Evolutionary conservation across 176 grass and related monocot genomes (phyloP), one percentile per base, ranked within the genome.

Genomic region (Stipa capillata): DNA sequence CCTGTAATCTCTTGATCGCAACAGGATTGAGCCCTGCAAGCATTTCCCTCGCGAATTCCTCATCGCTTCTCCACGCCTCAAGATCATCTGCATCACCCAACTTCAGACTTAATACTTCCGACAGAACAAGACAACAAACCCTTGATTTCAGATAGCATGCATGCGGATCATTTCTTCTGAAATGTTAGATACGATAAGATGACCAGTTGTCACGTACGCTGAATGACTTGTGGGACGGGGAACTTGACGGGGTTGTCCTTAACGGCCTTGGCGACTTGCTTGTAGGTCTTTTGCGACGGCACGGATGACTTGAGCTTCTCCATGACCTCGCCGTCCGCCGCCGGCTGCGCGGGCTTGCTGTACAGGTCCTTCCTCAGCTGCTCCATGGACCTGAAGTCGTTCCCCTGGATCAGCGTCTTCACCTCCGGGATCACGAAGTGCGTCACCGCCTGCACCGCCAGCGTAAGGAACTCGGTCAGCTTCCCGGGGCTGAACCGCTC

Each of bases 41-140:
- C 90, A 94, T 95, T 69, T 95, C 96, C 61, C 96, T 76, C 0
- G 87, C 92, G 70, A 98, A 98, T 48, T 98, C 96, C 50, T 92
- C 92, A 61, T 98, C 96, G 23, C 27, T 98, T 52, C 65, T 94
- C 96, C 96, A 98, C 8, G 90, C 96, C 56, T 82, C 86, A 17
- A 3, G 31, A 44, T 95, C 85, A 80, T 79, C 95, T 98, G 62
- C 66, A 83, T 37, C 31, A n/a, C 45, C 20, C 20, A 45, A 35
- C 16, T 21, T 59, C 4, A 47, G 48, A 69, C 41, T 24, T 23
- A 8, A 23, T 1, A n/a, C 18, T 54, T 54, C 8, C n/a, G 1
- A 0, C 0, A 54, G 0, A 54, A n/a, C n/a, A n/a, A n/a, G n/a
- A n/a, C n/a, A n/a, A n/a, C n/a, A n/a, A n/a, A n/a, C n/a, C n/a